These are phyloP conservation scores for Anacardium occidentale DNA, from an alignment of 345 rosid species.

Conservation along the genomic window DNA sequence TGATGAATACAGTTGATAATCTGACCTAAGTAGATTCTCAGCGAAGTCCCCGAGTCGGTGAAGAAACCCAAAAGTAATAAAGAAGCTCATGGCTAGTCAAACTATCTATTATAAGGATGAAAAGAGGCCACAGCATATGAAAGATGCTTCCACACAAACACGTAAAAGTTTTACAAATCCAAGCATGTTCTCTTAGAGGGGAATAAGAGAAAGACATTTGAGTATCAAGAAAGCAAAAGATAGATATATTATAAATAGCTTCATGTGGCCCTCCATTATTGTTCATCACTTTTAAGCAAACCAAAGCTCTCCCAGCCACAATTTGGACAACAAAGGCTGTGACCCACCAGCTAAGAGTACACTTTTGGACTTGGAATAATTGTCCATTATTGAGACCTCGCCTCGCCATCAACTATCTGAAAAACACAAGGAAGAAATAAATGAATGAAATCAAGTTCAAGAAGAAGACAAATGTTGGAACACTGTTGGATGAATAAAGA, in stretches of 20 bases:
- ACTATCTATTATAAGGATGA: neutral
- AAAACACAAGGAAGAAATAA: neutral
- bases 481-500: neutral
- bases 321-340: conserved; percentile 14
- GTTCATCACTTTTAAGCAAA: neutral
- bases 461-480: conserved; percentile 8
- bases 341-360: conserved; percentile 37
- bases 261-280: conserved; percentile 20
- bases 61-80: conserved; percentile 3
- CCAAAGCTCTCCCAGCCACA: conserved; percentile 31
- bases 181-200: conserved; percentile 38
- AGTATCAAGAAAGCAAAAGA: conserved; percentile 21
- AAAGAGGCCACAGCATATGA: neutral
- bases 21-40: no score
- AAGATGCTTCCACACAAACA: conserved; percentile 32
- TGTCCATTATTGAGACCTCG: conserved; percentile 27
- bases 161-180: conserved; percentile 28
- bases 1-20: no score
- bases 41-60: neutral
- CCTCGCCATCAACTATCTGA: conserved; percentile 33
- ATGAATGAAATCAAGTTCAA: neutral
- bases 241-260: neutral
- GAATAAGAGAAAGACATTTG: conserved; percentile 16
- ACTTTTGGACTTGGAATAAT: conserved; percentile 28
- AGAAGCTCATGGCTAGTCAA: neutral